These are phyloP conservation scores for Dendrocalamus sinicus DNA, from an alignment of 176 grass and related monocot species.

Conservation along the genomic window DNA sequence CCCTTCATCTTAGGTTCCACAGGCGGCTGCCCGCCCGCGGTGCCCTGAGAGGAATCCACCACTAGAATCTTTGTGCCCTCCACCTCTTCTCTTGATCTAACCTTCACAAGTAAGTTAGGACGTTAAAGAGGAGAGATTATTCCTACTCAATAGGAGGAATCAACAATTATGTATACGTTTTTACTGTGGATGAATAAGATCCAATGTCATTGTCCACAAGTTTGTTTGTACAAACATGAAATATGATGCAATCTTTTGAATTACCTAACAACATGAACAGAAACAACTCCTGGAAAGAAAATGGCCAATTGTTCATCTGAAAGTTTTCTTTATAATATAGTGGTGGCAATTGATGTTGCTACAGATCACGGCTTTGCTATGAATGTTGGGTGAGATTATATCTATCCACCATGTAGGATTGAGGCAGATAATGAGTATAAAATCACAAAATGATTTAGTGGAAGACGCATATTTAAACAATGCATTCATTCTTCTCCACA, in stretches of 20 bases:
- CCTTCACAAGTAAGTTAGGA: slow-evolving; percentile 17
- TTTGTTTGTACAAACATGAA: slow-evolving; percentile 14
- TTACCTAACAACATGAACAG: not conserved
- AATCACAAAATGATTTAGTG: not conserved
- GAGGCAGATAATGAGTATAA: not conserved
- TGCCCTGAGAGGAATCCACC: slow-evolving; percentile 49
- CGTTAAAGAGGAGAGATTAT: not conserved
- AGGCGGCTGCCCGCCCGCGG: slow-evolving; percentile 62
- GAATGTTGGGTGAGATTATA: not conserved
- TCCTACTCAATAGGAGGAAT: slow-evolving; percentile 18
- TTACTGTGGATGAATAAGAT: not conserved
- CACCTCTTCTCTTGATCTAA: slow-evolving; percentile 33
- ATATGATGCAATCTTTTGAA: not conserved
- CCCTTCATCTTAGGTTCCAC: slow-evolving; percentile 94
- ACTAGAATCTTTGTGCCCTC: slow-evolving; percentile 31
- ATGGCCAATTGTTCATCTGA: not conserved
- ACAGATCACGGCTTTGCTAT: not conserved
- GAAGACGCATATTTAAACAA: not conserved
- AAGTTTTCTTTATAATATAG: not conserved
- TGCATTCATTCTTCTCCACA: not conserved
- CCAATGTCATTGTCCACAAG: not conserved
- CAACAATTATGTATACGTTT: not conserved
- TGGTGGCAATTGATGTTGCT: not conserved
- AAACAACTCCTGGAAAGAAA: not conserved
- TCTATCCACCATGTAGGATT: not conserved